These are phyloP conservation scores for Citrus mangshanensis DNA, from an alignment of 345 rosid genomes.

Conservation along the genomic window DNA sequence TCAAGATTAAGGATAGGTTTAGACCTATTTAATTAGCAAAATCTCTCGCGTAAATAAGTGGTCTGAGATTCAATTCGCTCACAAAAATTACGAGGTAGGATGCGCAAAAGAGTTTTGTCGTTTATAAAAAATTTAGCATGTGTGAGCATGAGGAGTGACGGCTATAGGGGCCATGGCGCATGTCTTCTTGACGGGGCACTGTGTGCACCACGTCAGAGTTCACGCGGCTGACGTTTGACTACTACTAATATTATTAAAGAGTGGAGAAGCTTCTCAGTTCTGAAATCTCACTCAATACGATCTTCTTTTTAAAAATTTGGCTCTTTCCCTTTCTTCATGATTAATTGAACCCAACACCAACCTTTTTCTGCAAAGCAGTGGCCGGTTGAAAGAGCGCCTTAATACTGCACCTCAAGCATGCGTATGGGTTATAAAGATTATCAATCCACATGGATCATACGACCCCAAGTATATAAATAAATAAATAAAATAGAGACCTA, in stretches of 20 bases:
- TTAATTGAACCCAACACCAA: not conserved
- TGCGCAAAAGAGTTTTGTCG: too few relatives aligned
- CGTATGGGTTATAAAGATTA: not conserved
- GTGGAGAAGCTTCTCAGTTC: not conserved
- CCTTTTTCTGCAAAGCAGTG: not conserved
- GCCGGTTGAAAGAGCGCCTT: not conserved
- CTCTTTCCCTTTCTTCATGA: not conserved
- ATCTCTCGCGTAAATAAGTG: too few relatives aligned
- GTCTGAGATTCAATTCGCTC: too few relatives aligned
- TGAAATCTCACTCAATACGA: not conserved
- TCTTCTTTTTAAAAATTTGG: not conserved
- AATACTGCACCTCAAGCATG: not conserved
- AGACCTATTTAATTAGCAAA: too few relatives aligned
- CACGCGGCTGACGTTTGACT: constrained; percentile 31
- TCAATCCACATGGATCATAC: too few relatives aligned
- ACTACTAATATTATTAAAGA: not conserved
- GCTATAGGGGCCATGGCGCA: not conserved
- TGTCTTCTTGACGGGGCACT: not conserved
- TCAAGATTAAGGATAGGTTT: too few relatives aligned
- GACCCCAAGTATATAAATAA: too few relatives aligned
- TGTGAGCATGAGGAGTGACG: too few relatives aligned
- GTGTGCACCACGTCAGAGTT: constrained; percentile 18
- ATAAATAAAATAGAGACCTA: too few relatives aligned
- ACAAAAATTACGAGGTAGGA: too few relatives aligned
- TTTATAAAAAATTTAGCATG: too few relatives aligned